Base-by-base conservation (phyloP, 2,329 filamentous ascomycete species). In the Aureobasidium subglaciale region DNA sequence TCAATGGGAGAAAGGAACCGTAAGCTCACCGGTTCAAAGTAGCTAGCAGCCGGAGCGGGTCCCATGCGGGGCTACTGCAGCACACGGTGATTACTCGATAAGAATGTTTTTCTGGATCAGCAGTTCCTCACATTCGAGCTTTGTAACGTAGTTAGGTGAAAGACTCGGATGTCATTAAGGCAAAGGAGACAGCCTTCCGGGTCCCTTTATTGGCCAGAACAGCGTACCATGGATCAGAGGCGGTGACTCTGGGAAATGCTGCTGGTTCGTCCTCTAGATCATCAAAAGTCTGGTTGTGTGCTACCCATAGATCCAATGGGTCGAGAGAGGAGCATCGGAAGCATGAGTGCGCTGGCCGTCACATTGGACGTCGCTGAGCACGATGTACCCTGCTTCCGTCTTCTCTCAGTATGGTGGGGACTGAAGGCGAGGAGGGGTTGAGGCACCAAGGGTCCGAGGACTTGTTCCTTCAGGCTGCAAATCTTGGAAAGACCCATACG, bases 251-350 rank as follows among this genome's bases (percentile, higher is more conserved):
- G 30, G 40, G 48, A 41, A 27, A 41, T 52, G 24, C 25, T 25
- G 24, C 40, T 24, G n/a, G 7, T 24, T 18, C 22, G 18, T 22
- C 18, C 11, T 29, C 27, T 43, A 16, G 38, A 35, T 16, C 22
- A 34, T 16, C 18, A 13, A 49, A 54, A 43, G 50, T 54, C 18
- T 54, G 50, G 50, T 54, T 54, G 50, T 54, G 50, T 54, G 50
- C 38, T 16, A 42, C 50, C 13, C 29, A 54, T 35, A 13, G 50
- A 16, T 54, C 37, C 38, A 35, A 34, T 54, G 38, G 42, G 20
- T 41, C 35, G 8, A 38, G n/a, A 16, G 35, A 53, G 18, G 34
- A 40, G 25, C 25, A 41, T 40, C 48, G 37, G 37, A 53, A 37
- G 50, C 29, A 54, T 43, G 50, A 35, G 38, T 54, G 50, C 34